These are phyloP conservation scores for Ophiostoma sp. DNA, from an alignment of 2,329 filamentous ascomycete genomes.

Conservation along the genomic window DNA sequence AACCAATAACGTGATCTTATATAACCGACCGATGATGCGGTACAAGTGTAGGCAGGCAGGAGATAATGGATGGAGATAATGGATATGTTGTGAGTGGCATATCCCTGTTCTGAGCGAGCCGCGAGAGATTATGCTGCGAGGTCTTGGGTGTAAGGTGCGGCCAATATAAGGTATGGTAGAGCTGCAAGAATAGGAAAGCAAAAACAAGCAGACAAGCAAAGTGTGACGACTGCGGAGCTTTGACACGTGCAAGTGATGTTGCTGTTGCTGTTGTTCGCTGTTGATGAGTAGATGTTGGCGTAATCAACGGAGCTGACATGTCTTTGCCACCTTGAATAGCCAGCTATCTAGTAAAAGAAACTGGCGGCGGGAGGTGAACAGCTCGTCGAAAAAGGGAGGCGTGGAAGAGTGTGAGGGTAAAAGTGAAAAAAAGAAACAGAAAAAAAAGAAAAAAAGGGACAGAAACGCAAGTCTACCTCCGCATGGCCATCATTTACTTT, in stretches of 20 bases:
- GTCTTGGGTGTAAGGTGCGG: background rate
- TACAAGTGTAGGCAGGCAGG: background rate
- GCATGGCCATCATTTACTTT: background rate
- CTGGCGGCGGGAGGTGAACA: background rate
- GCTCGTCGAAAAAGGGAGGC: background rate
- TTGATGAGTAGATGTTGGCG: background rate
- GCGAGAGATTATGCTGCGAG: background rate
- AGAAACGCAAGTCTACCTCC: background rate
- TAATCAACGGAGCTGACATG: background rate
- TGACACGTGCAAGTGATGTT: background rate
- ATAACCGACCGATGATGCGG: background rate
- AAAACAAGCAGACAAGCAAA: background rate
- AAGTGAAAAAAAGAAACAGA: background rate
- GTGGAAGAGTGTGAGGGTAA: background rate
- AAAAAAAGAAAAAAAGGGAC: background rate
- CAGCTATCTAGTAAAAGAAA: background rate
- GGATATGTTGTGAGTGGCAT: background rate
- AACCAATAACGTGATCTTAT: background rate
- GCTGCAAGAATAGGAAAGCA: background rate
- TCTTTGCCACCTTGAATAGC: background rate
- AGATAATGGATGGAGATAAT: background rate
- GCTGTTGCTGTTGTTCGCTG: background rate
- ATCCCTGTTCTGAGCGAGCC: slow-evolving; percentile 11
- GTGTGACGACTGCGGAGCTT: background rate
- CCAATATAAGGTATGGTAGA: background rate